Conservation (phyloP, 208 protist species). For the Crithidia mellificae region DNA sequence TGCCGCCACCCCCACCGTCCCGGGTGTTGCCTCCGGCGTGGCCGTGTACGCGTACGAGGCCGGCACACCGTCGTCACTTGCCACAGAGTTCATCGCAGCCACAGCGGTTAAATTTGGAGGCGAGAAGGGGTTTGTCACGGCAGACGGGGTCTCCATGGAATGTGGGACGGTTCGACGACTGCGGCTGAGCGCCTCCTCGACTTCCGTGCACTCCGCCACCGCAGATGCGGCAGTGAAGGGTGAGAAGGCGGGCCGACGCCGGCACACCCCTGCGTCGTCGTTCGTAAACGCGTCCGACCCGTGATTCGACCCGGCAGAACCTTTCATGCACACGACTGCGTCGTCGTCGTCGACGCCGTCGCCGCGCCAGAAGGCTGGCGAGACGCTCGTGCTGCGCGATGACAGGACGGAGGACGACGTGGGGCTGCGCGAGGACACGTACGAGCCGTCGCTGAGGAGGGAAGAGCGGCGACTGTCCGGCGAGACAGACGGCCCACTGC, state of each 20-base stretch:
- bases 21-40: neutral
- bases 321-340: neutral
- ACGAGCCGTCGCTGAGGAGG: neutral
- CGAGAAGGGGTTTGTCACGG: neutral
- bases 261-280: neutral
- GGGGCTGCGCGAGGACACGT: neutral
- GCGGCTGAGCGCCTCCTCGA: neutral
- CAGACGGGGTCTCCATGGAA: neutral
- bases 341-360: neutral
- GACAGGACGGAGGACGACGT: neutral
- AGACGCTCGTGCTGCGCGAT: neutral
- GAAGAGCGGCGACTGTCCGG: neutral
- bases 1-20: neutral
- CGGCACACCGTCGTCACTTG: neutral
- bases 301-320: neutral
- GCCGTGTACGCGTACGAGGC: neutral
- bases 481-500: neutral
- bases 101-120: neutral
- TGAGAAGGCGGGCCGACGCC: neutral
- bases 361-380: neutral
- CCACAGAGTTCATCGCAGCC: neutral
- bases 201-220: neutral
- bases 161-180: neutral
- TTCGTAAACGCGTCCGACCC: neutral
- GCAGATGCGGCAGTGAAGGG: neutral